phyloP scores from a whole-genome alignment of 345 rosid genomes.

The Hypericum androsaemum region DNA sequence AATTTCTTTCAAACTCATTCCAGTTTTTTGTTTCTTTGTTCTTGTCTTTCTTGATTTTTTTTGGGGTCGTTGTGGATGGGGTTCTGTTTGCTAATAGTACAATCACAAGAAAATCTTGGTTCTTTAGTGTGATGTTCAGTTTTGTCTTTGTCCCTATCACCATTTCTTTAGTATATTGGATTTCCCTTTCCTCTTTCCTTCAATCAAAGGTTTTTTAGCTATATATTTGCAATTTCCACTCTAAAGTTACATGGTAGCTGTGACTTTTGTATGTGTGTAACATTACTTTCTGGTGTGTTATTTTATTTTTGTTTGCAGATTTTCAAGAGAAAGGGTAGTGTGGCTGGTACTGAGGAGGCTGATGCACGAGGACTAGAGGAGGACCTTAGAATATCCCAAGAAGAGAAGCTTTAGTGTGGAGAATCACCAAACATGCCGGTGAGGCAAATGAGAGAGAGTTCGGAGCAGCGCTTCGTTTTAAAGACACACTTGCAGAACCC shows the following conservation, averaged over 20 bases:
- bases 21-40: conserved; percentile 1
- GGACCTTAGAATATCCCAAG: conserved; percentile 12
- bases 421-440: conserved; percentile 46
- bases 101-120: conserved; percentile 19
- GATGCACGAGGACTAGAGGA: conserved; percentile 13
- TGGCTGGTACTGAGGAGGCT: conserved; percentile 12
- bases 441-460: conserved; percentile 78
- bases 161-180: conserved; percentile 10
- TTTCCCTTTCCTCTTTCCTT: conserved; percentile 17
- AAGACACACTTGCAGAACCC: conserved; percentile 54
- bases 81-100: conserved; percentile 24
- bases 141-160: conserved; percentile 25
- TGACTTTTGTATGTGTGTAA: no score
- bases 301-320: conserved; percentile 8
- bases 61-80: conserved; percentile 17
- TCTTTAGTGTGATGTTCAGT: conserved; percentile 19
- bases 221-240: no score
- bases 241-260: no score
- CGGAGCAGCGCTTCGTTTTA: conserved; percentile 62
- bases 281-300: background rate
- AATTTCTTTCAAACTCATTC: conserved; percentile 1
- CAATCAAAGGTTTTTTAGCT: no score
- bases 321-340: conserved; percentile 14
- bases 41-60: conserved; percentile 1
- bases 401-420: background rate